Evolutionary conservation across 306 rosid genomes (phyloP).

Genomic region (Carpinus fangiana): DNA sequence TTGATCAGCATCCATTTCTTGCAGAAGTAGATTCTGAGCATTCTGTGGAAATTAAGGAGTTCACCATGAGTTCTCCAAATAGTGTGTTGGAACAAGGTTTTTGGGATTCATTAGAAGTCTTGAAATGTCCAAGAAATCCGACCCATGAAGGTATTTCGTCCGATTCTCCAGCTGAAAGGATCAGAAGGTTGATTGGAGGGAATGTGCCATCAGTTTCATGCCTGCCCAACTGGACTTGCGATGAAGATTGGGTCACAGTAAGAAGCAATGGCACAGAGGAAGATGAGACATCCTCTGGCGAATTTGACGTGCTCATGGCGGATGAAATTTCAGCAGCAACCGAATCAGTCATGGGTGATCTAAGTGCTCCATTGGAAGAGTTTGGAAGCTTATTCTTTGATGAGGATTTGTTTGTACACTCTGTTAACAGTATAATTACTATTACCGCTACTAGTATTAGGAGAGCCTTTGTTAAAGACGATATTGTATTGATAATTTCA

Average conservation of each 20-base stretch:
- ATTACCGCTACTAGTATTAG: not conserved
- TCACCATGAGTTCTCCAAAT: constrained; percentile 40
- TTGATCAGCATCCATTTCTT: constrained; percentile 46
- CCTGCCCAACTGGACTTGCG: constrained; percentile 28
- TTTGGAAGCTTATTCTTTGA: constrained; percentile 9
- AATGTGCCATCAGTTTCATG: constrained; percentile 11
- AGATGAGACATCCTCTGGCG: not conserved
- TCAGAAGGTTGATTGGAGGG: constrained; percentile 29
- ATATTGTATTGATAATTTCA: constrained; percentile 21
- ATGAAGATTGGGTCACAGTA: constrained; percentile 45
- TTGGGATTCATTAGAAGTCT: constrained; percentile 44
- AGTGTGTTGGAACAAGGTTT: constrained; percentile 48
- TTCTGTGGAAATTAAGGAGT: constrained; percentile 10
- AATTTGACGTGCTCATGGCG: not conserved
- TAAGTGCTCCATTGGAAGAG: constrained; percentile 14
- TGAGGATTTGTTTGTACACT: constrained; percentile 27
- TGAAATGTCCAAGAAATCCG: constrained; percentile 14
- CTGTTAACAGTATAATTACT: constrained; percentile 4
- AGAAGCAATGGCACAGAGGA: constrained; percentile 31
- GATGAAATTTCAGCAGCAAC: constrained; percentile 11
- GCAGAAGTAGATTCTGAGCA: constrained; percentile 16
- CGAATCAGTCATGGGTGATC: not conserved
- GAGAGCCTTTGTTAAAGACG: constrained; percentile 24
- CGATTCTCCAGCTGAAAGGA: constrained; percentile 37
- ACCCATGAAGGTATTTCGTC: constrained; percentile 17